Conservation (phyloP, 331 rosid genomes). For the Malus hybrid region DNA sequence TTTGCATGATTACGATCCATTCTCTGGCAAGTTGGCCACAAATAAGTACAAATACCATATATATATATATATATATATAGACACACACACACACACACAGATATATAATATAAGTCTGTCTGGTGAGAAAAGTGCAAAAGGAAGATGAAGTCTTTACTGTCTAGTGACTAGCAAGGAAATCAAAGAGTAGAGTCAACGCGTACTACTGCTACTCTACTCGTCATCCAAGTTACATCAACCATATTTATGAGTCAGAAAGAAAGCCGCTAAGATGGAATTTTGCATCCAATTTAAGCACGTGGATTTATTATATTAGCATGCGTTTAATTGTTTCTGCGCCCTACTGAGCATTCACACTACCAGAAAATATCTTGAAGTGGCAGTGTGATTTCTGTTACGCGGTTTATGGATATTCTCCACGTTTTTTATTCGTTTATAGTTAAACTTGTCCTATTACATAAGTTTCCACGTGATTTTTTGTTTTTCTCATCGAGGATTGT, state of each 20-base stretch:
- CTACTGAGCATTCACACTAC: too few relatives aligned
- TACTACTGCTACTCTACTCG: not conserved
- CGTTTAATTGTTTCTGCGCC: too few relatives aligned
- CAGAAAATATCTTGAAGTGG: not conserved
- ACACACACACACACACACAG: too few relatives aligned
- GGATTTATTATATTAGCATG: too few relatives aligned
- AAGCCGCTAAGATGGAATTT: not conserved
- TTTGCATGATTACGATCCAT: slow-evolving; percentile 9
- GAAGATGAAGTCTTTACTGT: not conserved
- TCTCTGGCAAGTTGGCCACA: not conserved
- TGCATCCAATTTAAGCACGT: too few relatives aligned
- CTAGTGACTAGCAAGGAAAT: not conserved
- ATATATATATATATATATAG: not conserved
- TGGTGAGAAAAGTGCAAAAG: not conserved
- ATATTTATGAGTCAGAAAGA: not conserved
- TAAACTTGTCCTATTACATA: not conserved
- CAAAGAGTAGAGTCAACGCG: not conserved
- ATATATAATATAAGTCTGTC: too few relatives aligned
- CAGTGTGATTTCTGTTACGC: not conserved
- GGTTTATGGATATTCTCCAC: not conserved
- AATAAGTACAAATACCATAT: not conserved
- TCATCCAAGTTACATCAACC: not conserved
- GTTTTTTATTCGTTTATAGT: not conserved
- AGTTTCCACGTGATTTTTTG: too few relatives aligned
- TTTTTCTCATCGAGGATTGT: too few relatives aligned